Evolutionary conservation across 352 stramenopile species (phyloP), one percentile per base, ranked within the genome.

Genomic region (Globisporangium heterothallicum): DNA sequence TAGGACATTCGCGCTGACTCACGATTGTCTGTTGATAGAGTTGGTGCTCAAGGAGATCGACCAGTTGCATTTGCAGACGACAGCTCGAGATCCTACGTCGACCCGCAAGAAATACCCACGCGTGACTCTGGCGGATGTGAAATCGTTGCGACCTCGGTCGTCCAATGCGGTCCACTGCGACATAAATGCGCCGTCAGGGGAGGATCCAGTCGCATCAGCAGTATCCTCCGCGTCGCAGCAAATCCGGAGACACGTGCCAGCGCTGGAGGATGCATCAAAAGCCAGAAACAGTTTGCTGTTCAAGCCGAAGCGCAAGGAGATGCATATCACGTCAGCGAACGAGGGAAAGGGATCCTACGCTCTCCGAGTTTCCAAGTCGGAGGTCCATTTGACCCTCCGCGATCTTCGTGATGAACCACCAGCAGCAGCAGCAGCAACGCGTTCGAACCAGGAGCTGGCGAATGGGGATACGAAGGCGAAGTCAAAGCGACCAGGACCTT

Each of bases 21-120:
- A 2, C 32, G n/a, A 38, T 38, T 45, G 42, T 34, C 13, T 50
- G 32, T 16, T 10, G 14, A 1, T 59, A 80, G 72, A 74, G 48
- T 56, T 61, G 4, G 68, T 79, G n/a, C 62, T 81, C 32, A 68
- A 77, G 59, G 72, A 84, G 16, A 58, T 81, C 26, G 63, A 79
- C 6, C 66, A 84, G 36, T 64, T 80, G 32, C 66, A 75, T 19
- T 38, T 67, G 18, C 53, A 61, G 22, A 59, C 40, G 14, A 49
- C 49, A 1, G 38, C 40, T n/a, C 38, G 46, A 22, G 48, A 27
- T 25, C n/a, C 24, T 43, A 21, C 14, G 22, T 22, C 16, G 14
- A n/a, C 16, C 12, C 55, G 55, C 19, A 60, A 56, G 34, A 75
- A 66, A n/a, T 84, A 79, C 48, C 56, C 70, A 16, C 66, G 78